A percentile compares a stretch with the other conserved stretches of the same genome.
These are phyloP conservation scores for Aspergillus flavus DNA, from an alignment of 2,329 filamentous ascomycete species.

Conservation along the genomic window DNA sequence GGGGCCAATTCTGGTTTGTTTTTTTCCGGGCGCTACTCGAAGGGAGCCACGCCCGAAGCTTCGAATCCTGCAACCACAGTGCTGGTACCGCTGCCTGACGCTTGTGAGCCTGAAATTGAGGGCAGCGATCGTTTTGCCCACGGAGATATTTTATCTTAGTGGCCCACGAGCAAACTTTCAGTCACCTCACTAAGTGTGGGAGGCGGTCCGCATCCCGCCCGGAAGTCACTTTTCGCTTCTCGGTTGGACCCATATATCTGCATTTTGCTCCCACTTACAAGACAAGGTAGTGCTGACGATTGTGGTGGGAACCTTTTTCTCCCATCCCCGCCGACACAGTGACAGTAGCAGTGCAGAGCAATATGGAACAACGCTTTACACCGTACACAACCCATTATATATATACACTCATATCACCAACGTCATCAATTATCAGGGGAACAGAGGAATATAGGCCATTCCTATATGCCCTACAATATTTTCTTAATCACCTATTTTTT, in stretches of 20 bases:
- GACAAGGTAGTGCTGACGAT: background rate
- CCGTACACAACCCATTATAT: background rate
- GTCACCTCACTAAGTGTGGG: slow-evolving; percentile 19
- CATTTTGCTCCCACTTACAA: background rate
- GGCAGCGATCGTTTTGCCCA: slow-evolving; percentile 10
- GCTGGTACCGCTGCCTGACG: slow-evolving; percentile 18
- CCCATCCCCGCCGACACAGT: background rate
- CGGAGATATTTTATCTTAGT: slow-evolving; percentile 14
- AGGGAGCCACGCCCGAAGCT: slow-evolving; percentile 19
- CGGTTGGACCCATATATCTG: slow-evolving; percentile 9
- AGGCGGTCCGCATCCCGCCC: slow-evolving; percentile 29
- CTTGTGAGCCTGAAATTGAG: slow-evolving; percentile 11
- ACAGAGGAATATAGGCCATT: too few relatives aligned
- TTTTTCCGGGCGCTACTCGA: slow-evolving; percentile 18
- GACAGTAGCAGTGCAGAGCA: background rate
- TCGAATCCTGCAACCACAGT: slow-evolving; percentile 26
- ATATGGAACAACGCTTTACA: background rate
- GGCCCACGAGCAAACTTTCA: slow-evolving; percentile 12
- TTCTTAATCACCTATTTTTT: too few relatives aligned
- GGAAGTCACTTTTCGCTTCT: slow-evolving; percentile 21
- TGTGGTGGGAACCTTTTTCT: background rate
- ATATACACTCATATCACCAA: too few relatives aligned
- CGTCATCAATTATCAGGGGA: too few relatives aligned
- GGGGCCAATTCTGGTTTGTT: slow-evolving; percentile 12
- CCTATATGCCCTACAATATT: too few relatives aligned